Conservation (phyloP, 805 yeast genomes). For the Wickerhamia fluorescens region DNA sequence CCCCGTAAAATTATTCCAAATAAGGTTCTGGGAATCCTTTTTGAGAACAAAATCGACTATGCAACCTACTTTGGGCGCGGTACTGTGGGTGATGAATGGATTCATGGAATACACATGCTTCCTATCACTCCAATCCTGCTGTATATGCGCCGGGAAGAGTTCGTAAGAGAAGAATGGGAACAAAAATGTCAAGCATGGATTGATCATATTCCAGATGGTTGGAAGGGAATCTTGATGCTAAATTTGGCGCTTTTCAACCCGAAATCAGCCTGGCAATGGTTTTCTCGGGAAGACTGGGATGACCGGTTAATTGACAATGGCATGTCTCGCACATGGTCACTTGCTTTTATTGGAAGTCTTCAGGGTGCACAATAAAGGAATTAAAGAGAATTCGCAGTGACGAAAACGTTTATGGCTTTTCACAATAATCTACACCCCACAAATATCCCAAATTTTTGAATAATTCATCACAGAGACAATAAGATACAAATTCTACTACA, state of each 20-base stretch:
- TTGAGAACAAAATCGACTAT: slow-evolving; percentile 67
- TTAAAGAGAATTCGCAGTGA: too few species aligned
- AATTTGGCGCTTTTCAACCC: slow-evolving; percentile 76
- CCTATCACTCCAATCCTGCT: slow-evolving; percentile 68
- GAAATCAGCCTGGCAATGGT: slow-evolving; percentile 35
- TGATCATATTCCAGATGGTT: slow-evolving; percentile 51
- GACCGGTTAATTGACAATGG: slow-evolving; percentile 68
- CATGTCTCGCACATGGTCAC: slow-evolving; percentile 80
- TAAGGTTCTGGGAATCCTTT: slow-evolving; percentile 66
- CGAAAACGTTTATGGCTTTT: too few species aligned
- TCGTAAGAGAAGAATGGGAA: slow-evolving; percentile 61
- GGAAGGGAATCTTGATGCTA: slow-evolving; percentile 67
- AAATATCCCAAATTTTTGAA: too few species aligned
- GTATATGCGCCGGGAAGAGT: slow-evolving; percentile 45
- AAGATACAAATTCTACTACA: too few species aligned
- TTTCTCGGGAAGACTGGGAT: slow-evolving; percentile 44
- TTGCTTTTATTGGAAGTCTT: slow-evolving; percentile 62
- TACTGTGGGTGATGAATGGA: slow-evolving; percentile 49
- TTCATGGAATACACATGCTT: slow-evolving; percentile 73
- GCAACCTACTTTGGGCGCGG: slow-evolving; percentile 72
- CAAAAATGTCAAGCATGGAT: slow-evolving; percentile 40
- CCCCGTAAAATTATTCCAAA: slow-evolving; percentile 52
- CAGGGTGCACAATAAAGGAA: slow-evolving; percentile 27
- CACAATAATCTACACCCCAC: too few species aligned
- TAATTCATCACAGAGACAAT: too few species aligned